Percentiles rank a stretch among this genome's conserved stretches.
Conservation (phyloP, 1,284 basidiomycete species). For the Ceratobasidium sp. region DNA sequence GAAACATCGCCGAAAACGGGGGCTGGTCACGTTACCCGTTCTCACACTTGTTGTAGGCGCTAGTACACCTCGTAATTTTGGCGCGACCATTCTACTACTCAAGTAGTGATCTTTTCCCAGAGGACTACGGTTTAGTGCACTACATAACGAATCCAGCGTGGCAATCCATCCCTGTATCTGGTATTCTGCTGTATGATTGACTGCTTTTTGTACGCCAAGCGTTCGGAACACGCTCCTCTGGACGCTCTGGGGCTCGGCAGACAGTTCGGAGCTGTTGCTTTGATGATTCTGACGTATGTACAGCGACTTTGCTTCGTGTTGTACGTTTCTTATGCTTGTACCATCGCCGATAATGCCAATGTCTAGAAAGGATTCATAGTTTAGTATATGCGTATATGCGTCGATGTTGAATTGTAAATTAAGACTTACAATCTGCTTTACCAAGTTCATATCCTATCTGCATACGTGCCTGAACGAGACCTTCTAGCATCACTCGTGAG, state of each 20-base stretch:
- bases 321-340: not conserved
- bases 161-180: not conserved
- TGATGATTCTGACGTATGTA: not conserved
- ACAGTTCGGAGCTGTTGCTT: not conserved
- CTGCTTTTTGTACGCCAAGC: not conserved
- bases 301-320: not conserved
- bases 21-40: no score
- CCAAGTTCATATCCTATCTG: not conserved
- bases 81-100: not conserved
- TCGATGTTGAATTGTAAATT: not conserved
- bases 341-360: not conserved
- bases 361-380: not conserved
- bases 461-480: not conserved
- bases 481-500: not conserved
- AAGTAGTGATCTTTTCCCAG: not conserved
- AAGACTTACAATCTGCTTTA: not conserved
- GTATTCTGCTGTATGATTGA: not conserved
- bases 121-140: no score
- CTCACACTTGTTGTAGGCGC: no score
- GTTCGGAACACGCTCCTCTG: not conserved
- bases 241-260: no score
- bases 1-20: no score
- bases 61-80: not conserved
- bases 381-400: not conserved
- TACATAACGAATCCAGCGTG: not conserved